These are phyloP conservation scores for Stagonosporopsis tanaceti DNA, from an alignment of 2,329 filamentous ascomycete species.

Conservation along the genomic window DNA sequence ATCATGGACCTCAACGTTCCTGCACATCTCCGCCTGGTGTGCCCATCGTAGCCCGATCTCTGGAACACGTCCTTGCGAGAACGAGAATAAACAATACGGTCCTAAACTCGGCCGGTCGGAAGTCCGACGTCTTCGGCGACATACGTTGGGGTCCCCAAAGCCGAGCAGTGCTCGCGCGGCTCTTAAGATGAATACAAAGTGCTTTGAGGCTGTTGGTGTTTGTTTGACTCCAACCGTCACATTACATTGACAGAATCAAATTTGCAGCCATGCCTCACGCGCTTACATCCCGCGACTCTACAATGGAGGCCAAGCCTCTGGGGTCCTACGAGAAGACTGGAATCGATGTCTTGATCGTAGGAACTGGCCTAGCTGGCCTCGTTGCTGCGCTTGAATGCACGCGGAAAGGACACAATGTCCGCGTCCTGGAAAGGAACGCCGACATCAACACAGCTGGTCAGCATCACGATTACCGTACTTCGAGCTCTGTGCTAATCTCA, in stretches of 20 bases:
- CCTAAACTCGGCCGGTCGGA: conserved; percentile 12
- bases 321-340: conserved; percentile 58
- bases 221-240: conserved; percentile 17
- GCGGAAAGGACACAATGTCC: conserved; percentile 52
- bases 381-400: conserved; percentile 50
- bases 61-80: conserved; percentile 3
- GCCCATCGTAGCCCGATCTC: conserved; percentile 23
- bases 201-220: conserved; percentile 5
- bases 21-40: conserved; percentile 24
- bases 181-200: conserved; percentile 26
- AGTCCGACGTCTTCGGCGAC: conserved; percentile 31
- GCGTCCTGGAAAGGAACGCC: conserved; percentile 54
- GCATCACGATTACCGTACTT: conserved; percentile 5
- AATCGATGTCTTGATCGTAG: conserved; percentile 52
- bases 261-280: conserved; percentile 47
- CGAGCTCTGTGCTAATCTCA: background rate
- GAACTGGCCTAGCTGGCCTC: conserved; percentile 50
- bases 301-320: conserved; percentile 57
- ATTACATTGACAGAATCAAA: conserved; percentile 7
- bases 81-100: conserved; percentile 16
- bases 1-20: conserved; percentile 21
- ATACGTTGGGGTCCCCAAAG: conserved; percentile 31
- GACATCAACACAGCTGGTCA: conserved; percentile 62
- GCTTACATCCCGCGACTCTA: conserved; percentile 58
- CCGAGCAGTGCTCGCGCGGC: conserved; percentile 23